These are phyloP conservation scores for Lagerstroemia speciosa DNA, from an alignment of 345 rosid species.

Conservation along the genomic window DNA sequence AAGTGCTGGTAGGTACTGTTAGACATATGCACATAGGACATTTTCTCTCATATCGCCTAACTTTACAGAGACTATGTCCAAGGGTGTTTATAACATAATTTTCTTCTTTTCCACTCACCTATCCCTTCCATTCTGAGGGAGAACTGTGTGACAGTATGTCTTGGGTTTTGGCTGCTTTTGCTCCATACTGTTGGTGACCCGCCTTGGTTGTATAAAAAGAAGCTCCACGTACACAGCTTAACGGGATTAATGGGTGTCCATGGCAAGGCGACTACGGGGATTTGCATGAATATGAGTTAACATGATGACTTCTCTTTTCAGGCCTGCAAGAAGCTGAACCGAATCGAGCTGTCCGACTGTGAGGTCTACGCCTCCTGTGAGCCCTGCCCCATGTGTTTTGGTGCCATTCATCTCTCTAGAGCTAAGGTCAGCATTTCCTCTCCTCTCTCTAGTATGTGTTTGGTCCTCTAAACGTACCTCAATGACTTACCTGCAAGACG, in stretches of 20 bases:
- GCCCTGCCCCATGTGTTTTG: slow-evolving; percentile 72
- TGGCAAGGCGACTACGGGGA: not conserved
- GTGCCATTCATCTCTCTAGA: slow-evolving; percentile 58
- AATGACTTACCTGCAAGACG: not conserved
- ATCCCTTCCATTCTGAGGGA: not conserved
- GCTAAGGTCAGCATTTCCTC: slow-evolving; percentile 30
- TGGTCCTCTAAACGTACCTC: not conserved
- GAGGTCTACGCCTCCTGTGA: slow-evolving; percentile 63
- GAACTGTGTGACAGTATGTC: not conserved
- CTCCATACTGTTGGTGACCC: not conserved
- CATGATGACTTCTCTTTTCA: slow-evolving; percentile 10
- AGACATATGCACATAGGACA: too few relatives aligned
- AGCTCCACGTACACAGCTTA: not conserved
- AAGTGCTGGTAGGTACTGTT: too few relatives aligned
- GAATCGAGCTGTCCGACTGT: slow-evolving; percentile 49
- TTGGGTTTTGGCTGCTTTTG: not conserved
- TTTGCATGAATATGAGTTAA: not conserved
- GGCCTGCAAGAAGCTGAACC: slow-evolving; percentile 59
- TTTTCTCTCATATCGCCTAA: not conserved
- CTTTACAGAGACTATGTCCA: not conserved
- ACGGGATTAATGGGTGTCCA: not conserved
- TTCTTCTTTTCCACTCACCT: not conserved
- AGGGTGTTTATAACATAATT: not conserved
- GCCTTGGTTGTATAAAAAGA: not conserved
- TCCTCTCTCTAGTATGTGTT: not conserved